Percentiles rank a stretch among this genome's conserved stretches.
Evolutionary conservation across 2,329 filamentous ascomycete species (phyloP).

Genomic region (Mariannaea sp.): DNA sequence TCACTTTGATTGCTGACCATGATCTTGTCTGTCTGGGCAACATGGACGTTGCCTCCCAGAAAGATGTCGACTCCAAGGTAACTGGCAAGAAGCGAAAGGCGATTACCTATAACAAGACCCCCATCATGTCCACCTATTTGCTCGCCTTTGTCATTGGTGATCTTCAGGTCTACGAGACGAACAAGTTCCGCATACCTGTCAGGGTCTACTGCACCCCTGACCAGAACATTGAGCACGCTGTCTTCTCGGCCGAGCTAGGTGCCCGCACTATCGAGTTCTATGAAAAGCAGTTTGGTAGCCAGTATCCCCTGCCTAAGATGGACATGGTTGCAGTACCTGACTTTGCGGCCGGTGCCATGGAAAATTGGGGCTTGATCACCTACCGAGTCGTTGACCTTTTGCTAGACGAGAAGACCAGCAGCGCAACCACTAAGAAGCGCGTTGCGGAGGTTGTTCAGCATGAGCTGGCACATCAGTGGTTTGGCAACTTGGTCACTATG

Average conservation of each 20-base stretch:
- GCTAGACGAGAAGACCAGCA: conserved; percentile 88
- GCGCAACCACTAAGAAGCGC: conserved; percentile 86
- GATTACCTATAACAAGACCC: conserved; percentile 90
- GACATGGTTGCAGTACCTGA: conserved; percentile 80
- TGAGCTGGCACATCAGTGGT: conserved; percentile 97
- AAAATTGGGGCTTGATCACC: conserved; percentile 97
- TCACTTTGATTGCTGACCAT: conserved; percentile 90
- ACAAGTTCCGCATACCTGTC: conserved; percentile 87
- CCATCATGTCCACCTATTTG: conserved; percentile 95
- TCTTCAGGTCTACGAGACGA: conserved; percentile 91
- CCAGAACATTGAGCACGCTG: conserved; percentile 86
- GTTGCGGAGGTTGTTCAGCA: conserved; percentile 96
- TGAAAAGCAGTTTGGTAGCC: conserved; percentile 88
- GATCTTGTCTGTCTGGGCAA: conserved; percentile 91
- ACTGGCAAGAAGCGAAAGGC: conserved; percentile 70
- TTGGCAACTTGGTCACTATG: conserved; percentile 97
- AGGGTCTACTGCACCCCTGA: conserved; percentile 93
- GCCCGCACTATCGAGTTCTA: conserved; percentile 92
- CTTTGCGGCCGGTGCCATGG: conserved; percentile 95
- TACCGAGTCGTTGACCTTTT: conserved; percentile 85
- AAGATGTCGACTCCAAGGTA: conserved; percentile 69
- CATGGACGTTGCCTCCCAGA: conserved; percentile 89
- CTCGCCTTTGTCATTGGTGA: conserved; percentile 93
- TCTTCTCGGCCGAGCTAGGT: conserved; percentile 87
- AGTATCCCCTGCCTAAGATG: conserved; percentile 59